A percentile compares a stretch with the other conserved stretches of the same genome.
These are phyloP conservation scores for Penicillium nucicola DNA, from an alignment of 495 filamentous ascomycete species.

Conservation along the genomic window DNA sequence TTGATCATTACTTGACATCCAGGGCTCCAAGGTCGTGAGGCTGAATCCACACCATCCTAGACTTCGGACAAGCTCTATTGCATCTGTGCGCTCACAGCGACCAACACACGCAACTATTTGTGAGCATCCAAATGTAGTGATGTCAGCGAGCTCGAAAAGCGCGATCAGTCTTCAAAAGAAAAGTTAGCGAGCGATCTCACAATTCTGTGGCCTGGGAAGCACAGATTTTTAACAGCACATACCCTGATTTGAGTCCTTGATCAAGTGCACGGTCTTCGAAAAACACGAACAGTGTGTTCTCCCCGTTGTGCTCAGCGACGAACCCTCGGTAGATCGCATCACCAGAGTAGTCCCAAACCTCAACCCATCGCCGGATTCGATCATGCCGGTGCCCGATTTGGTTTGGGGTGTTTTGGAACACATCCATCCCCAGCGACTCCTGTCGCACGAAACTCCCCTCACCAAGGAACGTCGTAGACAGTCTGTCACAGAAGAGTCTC, in stretches of 20 bases:
- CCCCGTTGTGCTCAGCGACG: slow-evolving; percentile 56
- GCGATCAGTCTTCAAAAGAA: slow-evolving; percentile 66
- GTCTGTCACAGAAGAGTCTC: slow-evolving; percentile 97
- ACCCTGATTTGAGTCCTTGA: slow-evolving; percentile 85
- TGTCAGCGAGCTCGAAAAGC: slow-evolving; percentile 77
- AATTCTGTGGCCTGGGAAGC: neutral
- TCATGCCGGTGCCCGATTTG: slow-evolving; percentile 21
- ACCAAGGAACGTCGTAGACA: slow-evolving; percentile 91
- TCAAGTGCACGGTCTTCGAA: slow-evolving; percentile 67
- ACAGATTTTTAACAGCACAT: slow-evolving; percentile 37
- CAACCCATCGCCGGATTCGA: slow-evolving; percentile 58
- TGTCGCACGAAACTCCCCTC: slow-evolving; percentile 68
- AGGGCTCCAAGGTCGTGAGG: slow-evolving; percentile 71
- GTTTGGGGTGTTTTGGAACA: slow-evolving; percentile 36
- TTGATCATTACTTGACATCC: slow-evolving; percentile 48
- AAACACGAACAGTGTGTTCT: slow-evolving; percentile 83
- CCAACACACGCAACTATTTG: slow-evolving; percentile 79
- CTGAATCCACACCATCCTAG: slow-evolving; percentile 93
- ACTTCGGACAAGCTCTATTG: slow-evolving; percentile 66
- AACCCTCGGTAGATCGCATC: slow-evolving; percentile 83
- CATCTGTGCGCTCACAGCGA: slow-evolving; percentile 55
- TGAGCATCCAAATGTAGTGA: slow-evolving; percentile 66
- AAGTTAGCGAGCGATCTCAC: neutral
- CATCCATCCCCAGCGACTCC: slow-evolving; percentile 78
- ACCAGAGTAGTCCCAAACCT: slow-evolving; percentile 86